These are phyloP conservation scores for Helotiales sp. DNA, from an alignment of 2,329 filamentous ascomycete species.

Conservation along the genomic window DNA sequence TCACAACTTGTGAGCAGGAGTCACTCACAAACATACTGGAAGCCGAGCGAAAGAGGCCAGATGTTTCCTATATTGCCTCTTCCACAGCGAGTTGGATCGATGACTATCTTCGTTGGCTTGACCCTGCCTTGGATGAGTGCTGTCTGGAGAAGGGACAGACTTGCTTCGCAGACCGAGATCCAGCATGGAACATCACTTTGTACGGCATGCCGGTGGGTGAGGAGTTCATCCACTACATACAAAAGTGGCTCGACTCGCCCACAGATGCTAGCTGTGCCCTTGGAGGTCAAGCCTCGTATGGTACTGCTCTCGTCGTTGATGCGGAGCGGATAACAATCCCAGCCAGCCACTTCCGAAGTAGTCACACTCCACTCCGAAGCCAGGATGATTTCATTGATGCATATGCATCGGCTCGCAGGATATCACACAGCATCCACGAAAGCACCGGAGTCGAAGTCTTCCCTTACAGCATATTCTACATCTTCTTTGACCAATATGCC, in stretches of 20 bases:
- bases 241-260: constrained; percentile 78
- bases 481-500: constrained; percentile 98
- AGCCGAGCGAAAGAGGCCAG: constrained; percentile 85
- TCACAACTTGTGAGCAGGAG: constrained; percentile 80
- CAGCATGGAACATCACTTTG: constrained; percentile 86
- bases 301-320: constrained; percentile 80
- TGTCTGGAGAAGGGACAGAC: constrained; percentile 48
- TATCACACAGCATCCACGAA: constrained; percentile 72
- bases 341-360: constrained; percentile 89
- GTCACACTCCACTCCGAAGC: constrained; percentile 81
- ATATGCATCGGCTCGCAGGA: constrained; percentile 85
- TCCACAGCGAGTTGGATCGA: constrained; percentile 95
- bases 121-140: constrained; percentile 71
- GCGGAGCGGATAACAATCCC: constrained; percentile 64
- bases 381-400: constrained; percentile 93
- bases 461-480: constrained; percentile 96
- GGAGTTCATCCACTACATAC: constrained; percentile 86
- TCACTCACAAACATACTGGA: constrained; percentile 90
- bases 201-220: constrained; percentile 87
- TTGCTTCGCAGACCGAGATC: constrained; percentile 77
- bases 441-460: constrained; percentile 81
- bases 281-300: constrained; percentile 85
- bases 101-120: constrained; percentile 96
- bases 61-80: constrained; percentile 84
- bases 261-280: constrained; percentile 84